Conservation (phyloP, 1,284 basidiomycete genomes). For the Rhodofomes roseus region DNA sequence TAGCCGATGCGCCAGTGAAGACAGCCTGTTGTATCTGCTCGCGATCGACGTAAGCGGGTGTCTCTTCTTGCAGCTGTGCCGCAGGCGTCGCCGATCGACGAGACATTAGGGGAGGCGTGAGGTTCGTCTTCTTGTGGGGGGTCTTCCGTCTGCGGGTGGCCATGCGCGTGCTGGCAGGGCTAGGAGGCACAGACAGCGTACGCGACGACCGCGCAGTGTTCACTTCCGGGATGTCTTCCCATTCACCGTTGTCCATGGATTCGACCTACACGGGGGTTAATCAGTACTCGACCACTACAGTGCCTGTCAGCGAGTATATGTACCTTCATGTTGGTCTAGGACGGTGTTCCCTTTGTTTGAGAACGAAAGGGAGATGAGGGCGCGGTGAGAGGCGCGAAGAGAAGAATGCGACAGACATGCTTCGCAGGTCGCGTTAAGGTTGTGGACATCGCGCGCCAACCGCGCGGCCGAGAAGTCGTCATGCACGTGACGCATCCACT, state of each 20-base stretch:
- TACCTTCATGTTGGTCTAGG: background rate
- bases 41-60: constrained; percentile 12
- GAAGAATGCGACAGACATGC: background rate
- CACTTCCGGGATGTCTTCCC: constrained; percentile 18
- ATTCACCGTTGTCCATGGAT: constrained; percentile 10
- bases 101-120: constrained; percentile 13
- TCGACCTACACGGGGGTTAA: background rate
- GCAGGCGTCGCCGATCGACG: constrained; percentile 5
- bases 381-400: background rate
- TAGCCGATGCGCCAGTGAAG: constrained; percentile 22
- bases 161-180: background rate
- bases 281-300: background rate
- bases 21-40: constrained; percentile 17
- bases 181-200: background rate
- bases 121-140: constrained; percentile 13
- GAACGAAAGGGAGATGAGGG: background rate
- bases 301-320: background rate
- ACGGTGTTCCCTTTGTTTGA: background rate
- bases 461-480: background rate
- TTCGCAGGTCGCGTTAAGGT: background rate
- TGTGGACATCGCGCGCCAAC: background rate
- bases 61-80: constrained; percentile 3
- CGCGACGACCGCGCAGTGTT: background rate
- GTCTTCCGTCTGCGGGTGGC: constrained; percentile 15
- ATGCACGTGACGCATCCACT: background rate